Base-by-base conservation (phyloP, 306 rosid species). In the Macrotyloma uniflorum region DNA sequence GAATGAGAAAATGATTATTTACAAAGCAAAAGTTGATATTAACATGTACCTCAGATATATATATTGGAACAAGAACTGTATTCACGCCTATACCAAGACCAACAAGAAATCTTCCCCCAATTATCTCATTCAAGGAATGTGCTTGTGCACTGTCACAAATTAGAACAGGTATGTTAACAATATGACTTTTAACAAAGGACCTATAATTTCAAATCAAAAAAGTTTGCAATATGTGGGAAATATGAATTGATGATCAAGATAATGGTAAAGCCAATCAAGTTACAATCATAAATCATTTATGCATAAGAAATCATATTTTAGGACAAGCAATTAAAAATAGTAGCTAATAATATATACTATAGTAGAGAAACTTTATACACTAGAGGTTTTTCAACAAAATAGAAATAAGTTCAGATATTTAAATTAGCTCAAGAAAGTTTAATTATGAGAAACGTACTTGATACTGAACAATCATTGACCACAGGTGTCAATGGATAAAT, bases 1-100 rank as follows among this genome's bases (percentile, higher is more conserved):
- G 16, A 67, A 16, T 16, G 8, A 30, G 70, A 66, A 74, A 73
- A 77, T 19, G 20, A 43, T 23, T 36, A 26, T 12, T 7, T 42
- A 28, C 26, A 75, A 70, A 79, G 74, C 64, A 55, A 64, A 40
- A n/a, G 54, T 70, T 51, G 63, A 50, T 65, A 58, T 58, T 32
- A 76, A 67, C 19, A 42, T 66, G 59, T 83, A 93, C 98, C 98
- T 93, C 98, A 9, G 97, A 88, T 58, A 93, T 88, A 77, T 91
- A 93, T 57, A 93, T 83, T 46, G 98, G 98, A 75, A 91, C 92
- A 82, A 93, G 98, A 80, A 91, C 96, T 0, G 96, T 89, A 69
- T 90, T 87, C 57, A 93, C 98, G 70, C 98, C 98, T 38, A 93
- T 91, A 80, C 98, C 98, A 72, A 93, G 89, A 77, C 96, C 98